phyloP scores from a whole-genome alignment of 2,329 filamentous ascomycete genomes.

The Nectriaceae sp. region DNA sequence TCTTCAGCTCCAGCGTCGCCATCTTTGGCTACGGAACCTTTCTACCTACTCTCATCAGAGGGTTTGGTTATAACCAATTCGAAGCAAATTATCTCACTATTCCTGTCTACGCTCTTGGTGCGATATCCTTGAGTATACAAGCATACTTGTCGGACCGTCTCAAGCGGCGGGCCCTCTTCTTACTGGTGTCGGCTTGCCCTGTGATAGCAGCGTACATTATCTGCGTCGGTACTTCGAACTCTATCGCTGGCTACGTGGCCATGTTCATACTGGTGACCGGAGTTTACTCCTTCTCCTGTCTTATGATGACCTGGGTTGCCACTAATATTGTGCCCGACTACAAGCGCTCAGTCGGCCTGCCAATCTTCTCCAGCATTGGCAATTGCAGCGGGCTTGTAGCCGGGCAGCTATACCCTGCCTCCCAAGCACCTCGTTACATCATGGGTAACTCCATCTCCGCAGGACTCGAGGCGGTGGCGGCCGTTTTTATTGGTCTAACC shows the following conservation, averaged over 20 bases:
- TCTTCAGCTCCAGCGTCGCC: conserved; percentile 33
- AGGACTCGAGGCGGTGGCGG: conserved; percentile 26
- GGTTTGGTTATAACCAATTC: conserved; percentile 27
- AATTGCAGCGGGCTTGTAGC: conserved; percentile 51
- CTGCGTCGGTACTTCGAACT: conserved; percentile 25
- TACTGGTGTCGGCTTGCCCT: conserved; percentile 18
- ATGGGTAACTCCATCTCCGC: conserved; percentile 32
- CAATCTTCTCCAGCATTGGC: conserved; percentile 47
- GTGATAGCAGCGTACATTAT: conserved; percentile 34
- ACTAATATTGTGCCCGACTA: conserved; percentile 51
- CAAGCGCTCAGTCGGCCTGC: conserved; percentile 48
- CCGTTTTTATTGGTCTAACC: conserved; percentile 24
- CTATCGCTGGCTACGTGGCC: conserved; percentile 24
- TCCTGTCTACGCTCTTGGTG: conserved; percentile 32
- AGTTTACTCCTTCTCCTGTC: too few relatives aligned
- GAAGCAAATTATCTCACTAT: conserved; percentile 39
- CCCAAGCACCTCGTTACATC: conserved; percentile 28
- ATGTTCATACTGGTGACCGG: conserved; percentile 25
- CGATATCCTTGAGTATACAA: conserved; percentile 16
- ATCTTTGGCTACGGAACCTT: conserved; percentile 39
- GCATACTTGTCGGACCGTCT: conserved; percentile 27
- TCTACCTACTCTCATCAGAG: conserved; percentile 37
- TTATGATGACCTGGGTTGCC: too few relatives aligned
- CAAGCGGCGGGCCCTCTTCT: conserved; percentile 20
- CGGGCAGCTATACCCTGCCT: conserved; percentile 43